Base-by-base conservation (phyloP, 78 protist genomes). In the Isochrysis galbana region DNA sequence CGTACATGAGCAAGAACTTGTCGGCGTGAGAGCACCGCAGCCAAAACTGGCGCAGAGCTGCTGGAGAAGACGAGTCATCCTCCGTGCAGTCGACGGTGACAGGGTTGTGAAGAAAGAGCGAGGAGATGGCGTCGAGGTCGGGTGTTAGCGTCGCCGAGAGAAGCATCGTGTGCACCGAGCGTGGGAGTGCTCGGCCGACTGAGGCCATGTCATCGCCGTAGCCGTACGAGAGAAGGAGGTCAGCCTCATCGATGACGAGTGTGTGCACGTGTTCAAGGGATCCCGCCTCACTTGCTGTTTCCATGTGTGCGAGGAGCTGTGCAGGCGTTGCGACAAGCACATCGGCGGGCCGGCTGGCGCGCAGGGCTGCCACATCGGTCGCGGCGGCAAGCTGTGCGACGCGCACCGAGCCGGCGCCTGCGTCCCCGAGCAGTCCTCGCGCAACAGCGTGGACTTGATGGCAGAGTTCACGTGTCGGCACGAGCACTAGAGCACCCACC, bases 181-280 rank as follows among this genome's bases (percentile, higher is more conserved):
- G 87, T 34, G 87, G 87, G 21, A 78, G 87, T 34, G 7, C 19
- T 4, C 54, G 32, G 48, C 51, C 87, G 51, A 78, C 36, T 21
- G 45, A 21, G 51, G 17, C 34, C 38, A 97, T 46, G 32, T 95
- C 98, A 19, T 95, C 91, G 48, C 95, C 94, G 87, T 95, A 93
- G 69, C 97, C 98, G 87, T 92, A 95, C 61, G 96, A 93, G 41
- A 95, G 88, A 32, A 97, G 90, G 42, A 95, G 92, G 89, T 97
- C 98, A 10, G 98, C 98, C 77, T 97, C 98, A 94, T 97, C 98
- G 61, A 96, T 25, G 0, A 96, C 97, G 72, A 96, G 55, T 72
- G 88, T 77, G 46, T 83, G 77, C 0, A 96, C 67, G 10, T 10
- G 41, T 41, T 94, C 61, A 45, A 39, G 69, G 78, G 55, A 89